Evolutionary conservation across 306 rosid genomes (phyloP).

Genomic region (Glycine soja): DNA sequence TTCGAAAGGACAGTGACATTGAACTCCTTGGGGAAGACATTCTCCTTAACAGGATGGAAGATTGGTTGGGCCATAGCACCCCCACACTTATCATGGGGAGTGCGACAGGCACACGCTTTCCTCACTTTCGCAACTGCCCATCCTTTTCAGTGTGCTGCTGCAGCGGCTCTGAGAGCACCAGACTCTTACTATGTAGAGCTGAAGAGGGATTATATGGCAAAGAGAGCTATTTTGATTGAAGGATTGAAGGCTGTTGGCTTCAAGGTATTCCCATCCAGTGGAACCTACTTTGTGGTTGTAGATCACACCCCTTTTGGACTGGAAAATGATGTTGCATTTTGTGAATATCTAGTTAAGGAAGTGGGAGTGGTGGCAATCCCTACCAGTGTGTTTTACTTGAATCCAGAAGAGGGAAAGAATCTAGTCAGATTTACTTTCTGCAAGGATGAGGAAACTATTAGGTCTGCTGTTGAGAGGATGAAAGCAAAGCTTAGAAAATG

Average conservation of each 20-base stretch:
- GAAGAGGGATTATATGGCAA: constrained; percentile 75
- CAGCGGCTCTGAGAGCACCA: constrained; percentile 91
- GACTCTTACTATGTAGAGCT: constrained; percentile 80
- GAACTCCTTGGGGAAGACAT: constrained; percentile 89
- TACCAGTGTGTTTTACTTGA: constrained; percentile 85
- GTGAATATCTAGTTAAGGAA: constrained; percentile 89
- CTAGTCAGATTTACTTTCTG: constrained; percentile 88
- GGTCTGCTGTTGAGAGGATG: constrained; percentile 91
- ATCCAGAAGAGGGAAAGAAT: constrained; percentile 96
- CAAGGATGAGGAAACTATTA: constrained; percentile 89
- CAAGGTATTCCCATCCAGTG: constrained; percentile 83
- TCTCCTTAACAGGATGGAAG: constrained; percentile 95
- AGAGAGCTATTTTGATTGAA: constrained; percentile 82
- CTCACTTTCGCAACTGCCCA: constrained; percentile 83
- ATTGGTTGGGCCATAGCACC: constrained; percentile 97
- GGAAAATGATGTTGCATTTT: constrained; percentile 80
- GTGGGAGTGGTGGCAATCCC: constrained; percentile 98
- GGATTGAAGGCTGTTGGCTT: constrained; percentile 88
- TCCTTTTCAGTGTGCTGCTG: constrained; percentile 92
- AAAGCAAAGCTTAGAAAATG: constrained; percentile 75
- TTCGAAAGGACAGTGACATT: constrained; percentile 82
- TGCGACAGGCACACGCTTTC: constrained; percentile 73
- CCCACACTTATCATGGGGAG: constrained; percentile 79
- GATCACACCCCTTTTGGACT: constrained; percentile 96
- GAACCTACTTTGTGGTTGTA: constrained; percentile 90